Evolutionary conservation across 768 basidiomycete genomes (phyloP), one percentile per base, ranked within the genome.

Genomic region (Candolleomyces aberdarensis): DNA sequence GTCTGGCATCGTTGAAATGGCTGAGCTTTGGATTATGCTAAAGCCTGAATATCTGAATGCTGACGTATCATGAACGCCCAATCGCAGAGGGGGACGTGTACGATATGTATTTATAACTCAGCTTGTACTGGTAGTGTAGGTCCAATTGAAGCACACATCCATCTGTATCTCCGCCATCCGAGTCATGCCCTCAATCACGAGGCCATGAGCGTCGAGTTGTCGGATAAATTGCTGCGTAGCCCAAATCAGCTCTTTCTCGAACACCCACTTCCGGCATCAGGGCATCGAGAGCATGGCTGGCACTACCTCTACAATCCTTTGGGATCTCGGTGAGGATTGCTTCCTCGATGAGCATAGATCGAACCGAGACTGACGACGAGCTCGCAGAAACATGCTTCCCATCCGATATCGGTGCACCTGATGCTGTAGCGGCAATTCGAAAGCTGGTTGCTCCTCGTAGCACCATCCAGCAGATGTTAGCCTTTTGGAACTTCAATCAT

Each of bases 11-110:
- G 65, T 81, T 58, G 67, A 74, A 43, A 69, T 71, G 19, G 79
- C 79, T n/a, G 76, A 63, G 32, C 72, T 72, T 3, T 82, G 80
- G 80, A 71, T 75, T 22, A 59, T 67, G 5, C 63, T 77, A 46
- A 64, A 63, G 14, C 67, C 72, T 39, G 69, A 69, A 14, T 71
- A 70, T 67, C 61, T 69, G 52, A 60, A 65, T 44, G 58, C 63
- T 36, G 62, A 57, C 20, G 3, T 58, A 49, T 52, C 17, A 5
- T 17, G 14, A 46, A 7, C 15, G 19, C 15, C 7, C 11, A 2
- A 43, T 11, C 41, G 41, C 41, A 43, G n/a, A 46, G 3, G 44
- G 15, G 3, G n/a, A 13, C 41, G 17, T 46, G 15, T 55, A 10
- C 5, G 8, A 22, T 32, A 29, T 19, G 36, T 40, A 55, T 26